These are phyloP conservation scores for Diaporthe sp. DNA, from an alignment of 2,329 filamentous ascomycete genomes.

Conservation along the genomic window DNA sequence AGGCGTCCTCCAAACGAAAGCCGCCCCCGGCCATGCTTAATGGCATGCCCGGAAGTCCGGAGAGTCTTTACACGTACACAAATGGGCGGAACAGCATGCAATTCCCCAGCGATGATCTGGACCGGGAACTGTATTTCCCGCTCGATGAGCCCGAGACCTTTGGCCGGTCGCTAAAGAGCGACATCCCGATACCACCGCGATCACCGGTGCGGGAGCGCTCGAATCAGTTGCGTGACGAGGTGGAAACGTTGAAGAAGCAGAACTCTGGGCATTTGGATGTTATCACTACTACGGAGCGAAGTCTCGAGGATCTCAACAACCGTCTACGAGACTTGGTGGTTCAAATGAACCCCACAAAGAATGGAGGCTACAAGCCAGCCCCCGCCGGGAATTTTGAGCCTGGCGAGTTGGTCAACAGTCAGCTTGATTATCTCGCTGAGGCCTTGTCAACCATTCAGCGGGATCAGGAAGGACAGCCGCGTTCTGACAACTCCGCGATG, in stretches of 20 bases:
- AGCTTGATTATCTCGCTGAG: constrained; percentile 80
- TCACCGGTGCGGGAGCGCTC: constrained; percentile 69
- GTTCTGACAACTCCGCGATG: constrained; percentile 41
- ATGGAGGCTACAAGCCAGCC: constrained; percentile 60
- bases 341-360: constrained; percentile 67
- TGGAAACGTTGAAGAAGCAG: constrained; percentile 53
- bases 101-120: constrained; percentile 72
- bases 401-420: constrained; percentile 63
- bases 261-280: constrained; percentile 59
- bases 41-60: constrained; percentile 80
- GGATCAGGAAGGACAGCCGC: constrained; percentile 62
- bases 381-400: constrained; percentile 57
- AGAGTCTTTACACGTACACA: constrained; percentile 80
- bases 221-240: constrained; percentile 61
- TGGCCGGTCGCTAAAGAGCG: constrained; percentile 54
- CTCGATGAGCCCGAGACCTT: constrained; percentile 73
- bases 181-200: constrained; percentile 71
- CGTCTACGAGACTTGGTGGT: constrained; percentile 39
- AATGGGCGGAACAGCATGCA: constrained; percentile 72
- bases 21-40: constrained; percentile 60
- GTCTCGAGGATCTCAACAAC: constrained; percentile 76
- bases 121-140: constrained; percentile 79
- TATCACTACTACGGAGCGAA: constrained; percentile 73
- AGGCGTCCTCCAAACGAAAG: constrained; percentile 73
- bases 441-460: constrained; percentile 72